Base-by-base conservation (phyloP, 1,139 yeast genomes). In the Zygotorulaspora mrakii region DNA sequence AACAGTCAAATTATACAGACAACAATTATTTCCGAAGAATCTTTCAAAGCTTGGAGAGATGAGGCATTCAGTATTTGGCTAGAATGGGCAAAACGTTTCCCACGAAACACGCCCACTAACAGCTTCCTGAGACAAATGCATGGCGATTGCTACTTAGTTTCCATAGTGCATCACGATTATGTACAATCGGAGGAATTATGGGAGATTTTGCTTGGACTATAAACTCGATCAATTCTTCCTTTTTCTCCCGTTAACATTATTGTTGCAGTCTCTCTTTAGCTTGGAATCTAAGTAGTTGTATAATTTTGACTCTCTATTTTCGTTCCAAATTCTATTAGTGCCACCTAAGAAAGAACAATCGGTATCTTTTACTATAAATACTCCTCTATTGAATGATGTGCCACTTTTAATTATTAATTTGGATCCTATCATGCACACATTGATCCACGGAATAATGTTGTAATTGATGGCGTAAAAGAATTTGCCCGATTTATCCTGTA, bases 61-160 rank as follows among this genome's bases (percentile, higher is more conserved):
- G 98, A 91, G 61, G 95, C 96, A 0, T 91, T 88, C 64, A 74
- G 77, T 47, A 81, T 91, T 46, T 86, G 96, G 95, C 67, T 73
- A 31, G 95, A 89, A 64, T 91, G 98, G 98, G 84, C 85, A 36
- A 73, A 83, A 49, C 71, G 94, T 45, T 91, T 88, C 62, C 66
- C 69, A 33, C 56, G 59, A 45, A 59, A 59, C 39, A 53, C 65
- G 1, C 56, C 64, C 12, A 68, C 89, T 10, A 76, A 75, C 55
- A 67, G 76, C 41, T 70, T 89, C 52, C 71, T 91, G 51, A 75
- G 76, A 43, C 62, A 69, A 11, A 71, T 88, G 26, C 72, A 78
- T 56, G 71, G 77, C 29, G 71, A 77, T 38, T 85, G 83, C 52
- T 79, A 77, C 51, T 71, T 94, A 55, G 89, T 88, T 16, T 82